Evolutionary conservation across 805 yeast species (phyloP), one percentile per base, ranked within the genome.

Genomic region (Peterozyma toletana): DNA sequence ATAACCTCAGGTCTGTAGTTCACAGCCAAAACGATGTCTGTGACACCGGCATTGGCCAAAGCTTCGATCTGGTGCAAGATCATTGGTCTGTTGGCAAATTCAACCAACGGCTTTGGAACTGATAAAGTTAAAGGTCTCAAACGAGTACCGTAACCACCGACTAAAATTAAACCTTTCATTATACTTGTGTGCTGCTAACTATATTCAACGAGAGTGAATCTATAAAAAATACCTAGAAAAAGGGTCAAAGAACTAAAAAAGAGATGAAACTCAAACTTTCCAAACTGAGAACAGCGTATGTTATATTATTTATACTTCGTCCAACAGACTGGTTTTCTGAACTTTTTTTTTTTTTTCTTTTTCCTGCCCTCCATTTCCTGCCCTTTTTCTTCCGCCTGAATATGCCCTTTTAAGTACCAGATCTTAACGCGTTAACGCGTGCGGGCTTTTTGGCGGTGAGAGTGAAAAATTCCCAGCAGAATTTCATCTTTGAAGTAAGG

Each of bases 111-210:
- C 73, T 90, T 90, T 67, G 98, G 98, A 53, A 83, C 78, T 47
- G 97, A 88, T 58, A 90, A 75, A 50, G 98, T 90, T 61, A 93
- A 77, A 51, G 99, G 99, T 80, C 99, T 90, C 75, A 93, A 85
- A 76, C 99, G 93, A 62, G 99, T 93, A 78, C 99, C 99, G 77
- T 90, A 93, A 70, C 99, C 99, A 65, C 99, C 99, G 59, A 91
- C 98, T 67, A 91, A 83, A 78, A 91, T 91, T 70, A 91, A 81
- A 66, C 96, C 96, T 77, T 89, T 89, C 97, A 89, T 88, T 30
- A 29, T 38, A 14, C 35, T n/a, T 35, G 16, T 29, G 9, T 29
- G 14, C n/a, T 37, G 11, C 18, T 14, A 9, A n/a, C n/a, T 21
- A 37, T 37, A 18, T 37, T 14, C 11, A 13, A 27, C 29, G 18